Percentiles rank a stretch among this genome's conserved stretches.
phyloP scores from a whole-genome alignment of 2,329 filamentous ascomycete genomes.

The Neofusicoccum sp. region DNA sequence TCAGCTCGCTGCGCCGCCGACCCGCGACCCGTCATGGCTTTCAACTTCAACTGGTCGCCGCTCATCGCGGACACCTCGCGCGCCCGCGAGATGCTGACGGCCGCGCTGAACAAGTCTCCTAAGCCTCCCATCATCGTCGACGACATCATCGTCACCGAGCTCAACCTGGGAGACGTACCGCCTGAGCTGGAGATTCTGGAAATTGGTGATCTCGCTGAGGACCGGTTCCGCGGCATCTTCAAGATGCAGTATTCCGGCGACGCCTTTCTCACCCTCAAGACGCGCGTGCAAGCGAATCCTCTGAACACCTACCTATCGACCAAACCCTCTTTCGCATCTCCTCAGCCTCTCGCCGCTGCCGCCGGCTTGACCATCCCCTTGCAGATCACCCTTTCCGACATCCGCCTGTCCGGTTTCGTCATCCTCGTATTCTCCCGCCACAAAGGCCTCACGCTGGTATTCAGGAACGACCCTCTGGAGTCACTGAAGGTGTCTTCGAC shows the following conservation, averaged over 20 bases:
- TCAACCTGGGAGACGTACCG: slow-evolving; percentile 92
- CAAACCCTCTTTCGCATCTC: slow-evolving; percentile 88
- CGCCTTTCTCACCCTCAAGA: slow-evolving; percentile 91
- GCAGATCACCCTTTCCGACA: slow-evolving; percentile 92
- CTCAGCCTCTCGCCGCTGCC: slow-evolving; percentile 84
- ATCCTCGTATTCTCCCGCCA: slow-evolving; percentile 97
- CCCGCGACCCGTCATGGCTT: slow-evolving; percentile 67
- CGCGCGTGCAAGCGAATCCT: slow-evolving; percentile 94
- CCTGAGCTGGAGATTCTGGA: slow-evolving; percentile 96
- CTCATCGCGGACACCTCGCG: slow-evolving; percentile 91
- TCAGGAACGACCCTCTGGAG: slow-evolving; percentile 95
- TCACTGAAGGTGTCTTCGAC: slow-evolving; percentile 98
- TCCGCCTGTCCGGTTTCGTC: slow-evolving; percentile 94
- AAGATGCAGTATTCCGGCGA: slow-evolving; percentile 98
- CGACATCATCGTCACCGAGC: slow-evolving; percentile 96
- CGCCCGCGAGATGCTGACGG: slow-evolving; percentile 89
- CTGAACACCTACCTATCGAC: slow-evolving; percentile 93
- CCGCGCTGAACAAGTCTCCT: slow-evolving; percentile 93
- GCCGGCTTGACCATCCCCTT: slow-evolving; percentile 95
- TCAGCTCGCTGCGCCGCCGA: neutral
- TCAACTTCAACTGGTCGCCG: slow-evolving; percentile 99
- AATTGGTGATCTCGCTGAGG: slow-evolving; percentile 95
- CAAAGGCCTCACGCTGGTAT: slow-evolving; percentile 94
- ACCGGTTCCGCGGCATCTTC: slow-evolving; percentile 96
- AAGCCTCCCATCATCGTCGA: slow-evolving; percentile 99